These are phyloP conservation scores for Pueraria montana DNA, from an alignment of 306 rosid genomes.

Conservation along the genomic window DNA sequence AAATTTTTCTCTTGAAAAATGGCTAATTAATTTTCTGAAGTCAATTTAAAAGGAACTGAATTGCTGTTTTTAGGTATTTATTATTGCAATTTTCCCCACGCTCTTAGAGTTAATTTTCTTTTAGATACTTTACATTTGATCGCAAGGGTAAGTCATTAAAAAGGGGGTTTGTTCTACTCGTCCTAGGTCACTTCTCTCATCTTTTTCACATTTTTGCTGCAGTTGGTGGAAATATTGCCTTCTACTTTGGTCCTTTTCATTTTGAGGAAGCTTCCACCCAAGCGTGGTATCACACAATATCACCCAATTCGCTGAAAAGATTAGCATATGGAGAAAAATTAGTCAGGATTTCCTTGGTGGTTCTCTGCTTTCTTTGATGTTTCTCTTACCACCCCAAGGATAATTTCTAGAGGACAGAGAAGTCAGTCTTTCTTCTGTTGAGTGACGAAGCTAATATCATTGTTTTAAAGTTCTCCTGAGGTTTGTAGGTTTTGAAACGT, in stretches of 20 bases:
- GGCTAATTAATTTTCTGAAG: slow-evolving; percentile 10
- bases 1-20: slow-evolving; percentile 19
- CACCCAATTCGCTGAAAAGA: slow-evolving; percentile 63
- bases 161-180: slow-evolving; percentile 33
- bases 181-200: neutral
- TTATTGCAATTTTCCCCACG: neutral
- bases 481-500: slow-evolving; percentile 47
- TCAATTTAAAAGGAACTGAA: slow-evolving; percentile 33
- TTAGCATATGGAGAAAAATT: slow-evolving; percentile 43
- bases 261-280: slow-evolving; percentile 69
- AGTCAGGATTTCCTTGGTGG: slow-evolving; percentile 40
- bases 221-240: slow-evolving; percentile 69
- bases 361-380: slow-evolving; percentile 49
- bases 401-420: slow-evolving; percentile 49
- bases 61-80: neutral
- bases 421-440: slow-evolving; percentile 49
- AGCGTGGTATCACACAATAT: slow-evolving; percentile 64
- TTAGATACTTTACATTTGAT: neutral
- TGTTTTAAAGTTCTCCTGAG: slow-evolving; percentile 48
- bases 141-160: slow-evolving; percentile 15
- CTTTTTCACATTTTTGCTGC: slow-evolving; percentile 41
- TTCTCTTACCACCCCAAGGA: slow-evolving; percentile 44
- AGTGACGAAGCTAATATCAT: slow-evolving; percentile 52
- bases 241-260: slow-evolving; percentile 66
- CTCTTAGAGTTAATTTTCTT: neutral